Conservation (phyloP, 768 basidiomycete genomes). For the Clitopilus passeckerianus region DNA sequence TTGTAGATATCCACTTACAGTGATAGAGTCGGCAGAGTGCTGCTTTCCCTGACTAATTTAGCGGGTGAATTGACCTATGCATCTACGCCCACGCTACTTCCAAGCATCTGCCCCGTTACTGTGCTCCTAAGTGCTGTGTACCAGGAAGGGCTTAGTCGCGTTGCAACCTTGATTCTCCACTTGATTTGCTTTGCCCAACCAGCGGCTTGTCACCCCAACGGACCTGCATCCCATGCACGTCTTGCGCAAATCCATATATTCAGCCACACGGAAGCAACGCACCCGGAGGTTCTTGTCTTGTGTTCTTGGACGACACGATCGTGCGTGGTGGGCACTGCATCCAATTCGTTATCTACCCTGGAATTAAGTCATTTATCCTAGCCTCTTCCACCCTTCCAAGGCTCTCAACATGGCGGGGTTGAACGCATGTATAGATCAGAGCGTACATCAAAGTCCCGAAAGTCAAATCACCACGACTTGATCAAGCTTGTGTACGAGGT, state of each 20-base stretch:
- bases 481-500: no score
- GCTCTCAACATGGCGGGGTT: background rate
- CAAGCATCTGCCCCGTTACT: background rate
- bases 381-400: background rate
- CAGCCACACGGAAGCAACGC: background rate
- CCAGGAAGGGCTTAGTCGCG: background rate
- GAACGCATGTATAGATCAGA: no score
- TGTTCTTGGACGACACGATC: background rate
- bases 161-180: background rate
- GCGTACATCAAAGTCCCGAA: no score
- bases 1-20: background rate
- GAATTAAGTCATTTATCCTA: background rate
- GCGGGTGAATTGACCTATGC: background rate
- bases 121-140: background rate
- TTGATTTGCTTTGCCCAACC: background rate
- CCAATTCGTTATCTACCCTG: background rate
- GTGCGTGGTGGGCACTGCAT: background rate
- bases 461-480: no score
- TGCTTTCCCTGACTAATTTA: background rate
- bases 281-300: background rate
- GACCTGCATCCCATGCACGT: background rate
- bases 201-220: background rate
- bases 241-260: background rate
- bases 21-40: background rate
- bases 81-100: background rate